Evolutionary conservation across 1,284 basidiomycete species (phyloP), one percentile per base, ranked within the genome.

Genomic region (Rhodotorula mucilaginosa): DNA sequence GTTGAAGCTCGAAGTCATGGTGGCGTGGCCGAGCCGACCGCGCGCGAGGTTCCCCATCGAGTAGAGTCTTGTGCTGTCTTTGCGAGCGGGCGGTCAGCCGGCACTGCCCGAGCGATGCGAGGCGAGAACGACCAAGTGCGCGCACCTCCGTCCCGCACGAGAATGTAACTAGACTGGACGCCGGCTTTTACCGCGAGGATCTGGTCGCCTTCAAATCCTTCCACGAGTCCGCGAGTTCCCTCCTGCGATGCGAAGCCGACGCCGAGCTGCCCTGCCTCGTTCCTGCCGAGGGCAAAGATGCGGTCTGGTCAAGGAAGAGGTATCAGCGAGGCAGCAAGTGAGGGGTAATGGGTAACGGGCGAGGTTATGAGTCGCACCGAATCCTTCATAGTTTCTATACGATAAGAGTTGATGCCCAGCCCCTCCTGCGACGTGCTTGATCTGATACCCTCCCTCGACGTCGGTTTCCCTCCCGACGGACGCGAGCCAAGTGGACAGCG

Each of bases 201-300:
- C 15, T 47, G 56, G 3, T 72, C 73, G 16, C 73, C 71, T 19
- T 65, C 63, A 44, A 78, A 78, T 1, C 74, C 76, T 63, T 78
- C 77, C 23, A 77, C 77, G 12, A 78, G 65, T 0, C 71, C 75
- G 3, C 77, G 59, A 15, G 77, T 78, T 5, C 68, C 70, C 61
- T 78, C 77, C 60, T 78, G 77, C 18, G 65, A 69, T 10, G 74
- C 72, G 31, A 75, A 78, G 2, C 74, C 78, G 3, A 78, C 47
- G 1, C 76, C 78, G 26, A 78, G 69, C 58, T 78, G 76, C 1
- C 74, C 78, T 1, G 56, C 47, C 62, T 78, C 78, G 65, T 78
- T 78, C 31, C 76, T 58, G 1, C 78, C 78, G 18, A 75, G 67
- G 8, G 72, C 75, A 26, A 78, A 65, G 18, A 76, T 64, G 15